phyloP scores from a whole-genome alignment of 805 yeast species.

The Candida orba region DNA sequence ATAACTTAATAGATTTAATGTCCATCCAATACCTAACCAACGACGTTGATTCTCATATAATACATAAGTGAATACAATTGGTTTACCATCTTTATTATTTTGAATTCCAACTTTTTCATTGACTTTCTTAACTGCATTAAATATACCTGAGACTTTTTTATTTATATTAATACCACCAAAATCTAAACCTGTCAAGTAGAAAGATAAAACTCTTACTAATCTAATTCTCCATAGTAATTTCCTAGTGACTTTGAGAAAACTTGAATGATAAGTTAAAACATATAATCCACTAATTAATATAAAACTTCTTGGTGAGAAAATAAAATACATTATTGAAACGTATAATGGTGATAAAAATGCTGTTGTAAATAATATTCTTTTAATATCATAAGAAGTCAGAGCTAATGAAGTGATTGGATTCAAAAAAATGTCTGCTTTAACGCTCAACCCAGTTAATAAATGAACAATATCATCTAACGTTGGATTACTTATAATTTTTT shows the following conservation, averaged over 20 bases:
- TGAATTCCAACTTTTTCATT: constrained; percentile 28
- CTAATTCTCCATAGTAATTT: constrained; percentile 80
- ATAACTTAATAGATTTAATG: constrained; percentile 80
- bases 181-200: constrained; percentile 84
- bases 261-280: constrained; percentile 76
- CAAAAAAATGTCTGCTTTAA: constrained; percentile 68
- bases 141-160: constrained; percentile 31
- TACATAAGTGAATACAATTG: constrained; percentile 83
- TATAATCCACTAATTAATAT: constrained; percentile 52
- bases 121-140: constrained; percentile 36
- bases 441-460: constrained; percentile 64
- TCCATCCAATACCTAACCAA: constrained; percentile 99
- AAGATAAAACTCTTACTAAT: constrained; percentile 59
- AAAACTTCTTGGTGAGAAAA: constrained; percentile 65
- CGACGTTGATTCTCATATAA: constrained; percentile 91
- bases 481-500: constrained; percentile 58
- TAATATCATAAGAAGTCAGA: constrained; percentile 72
- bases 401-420: constrained; percentile 72
- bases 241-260: constrained; percentile 78
- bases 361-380: constrained; percentile 75
- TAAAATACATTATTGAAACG: constrained; percentile 56
- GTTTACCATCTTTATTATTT: constrained; percentile 32
- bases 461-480: constrained; percentile 83
- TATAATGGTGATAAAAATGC: constrained; percentile 82
- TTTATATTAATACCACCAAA: constrained; percentile 43